Evolutionary conservation across 2,329 filamentous ascomycete genomes (phyloP).

Genomic region (Trichoderma aggressivum): DNA sequence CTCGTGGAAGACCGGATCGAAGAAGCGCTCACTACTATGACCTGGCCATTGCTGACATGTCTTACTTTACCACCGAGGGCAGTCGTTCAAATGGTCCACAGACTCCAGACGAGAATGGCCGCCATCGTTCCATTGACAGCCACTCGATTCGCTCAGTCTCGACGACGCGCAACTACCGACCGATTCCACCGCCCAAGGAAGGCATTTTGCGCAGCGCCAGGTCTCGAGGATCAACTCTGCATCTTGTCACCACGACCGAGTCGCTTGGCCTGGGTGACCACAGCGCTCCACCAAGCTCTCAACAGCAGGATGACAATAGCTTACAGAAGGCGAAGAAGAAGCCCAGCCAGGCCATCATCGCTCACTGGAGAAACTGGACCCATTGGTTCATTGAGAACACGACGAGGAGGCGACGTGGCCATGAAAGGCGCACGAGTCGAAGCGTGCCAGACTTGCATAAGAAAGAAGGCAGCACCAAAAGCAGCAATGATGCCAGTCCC

Average conservation of each 20-base stretch:
- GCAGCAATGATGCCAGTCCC: slow-evolving; percentile 52
- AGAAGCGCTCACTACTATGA: slow-evolving; percentile 67
- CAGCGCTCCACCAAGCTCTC: slow-evolving; percentile 21
- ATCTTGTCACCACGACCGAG: slow-evolving; percentile 70
- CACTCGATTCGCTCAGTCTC: slow-evolving; percentile 72
- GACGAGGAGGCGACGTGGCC: slow-evolving; percentile 48
- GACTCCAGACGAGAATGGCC: slow-evolving; percentile 45
- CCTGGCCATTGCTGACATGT: slow-evolving; percentile 68
- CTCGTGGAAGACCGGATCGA: slow-evolving; percentile 73
- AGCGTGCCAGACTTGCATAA: slow-evolving; percentile 58
- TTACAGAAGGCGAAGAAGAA: slow-evolving; percentile 52
- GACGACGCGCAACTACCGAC: slow-evolving; percentile 70
- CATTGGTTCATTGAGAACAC: slow-evolving; percentile 62
- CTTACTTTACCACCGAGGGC: slow-evolving; percentile 68
- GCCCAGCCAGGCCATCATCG: slow-evolving; percentile 56
- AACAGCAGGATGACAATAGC: slow-evolving; percentile 31
- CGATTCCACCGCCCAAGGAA: slow-evolving; percentile 85
- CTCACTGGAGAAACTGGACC: slow-evolving; percentile 62
- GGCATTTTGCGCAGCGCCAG: slow-evolving; percentile 63
- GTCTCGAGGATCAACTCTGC: slow-evolving; percentile 79
- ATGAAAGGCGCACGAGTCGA: slow-evolving; percentile 50
- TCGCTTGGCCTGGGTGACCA: slow-evolving; percentile 38
- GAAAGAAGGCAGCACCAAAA: slow-evolving; percentile 45
- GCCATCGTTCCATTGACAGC: slow-evolving; percentile 70
- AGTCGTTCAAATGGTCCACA: slow-evolving; percentile 37